Percentiles rank a stretch among this genome's conserved stretches.
These are phyloP conservation scores for Xylaria sp. DNA, from an alignment of 2,329 filamentous ascomycete genomes.

Conservation along the genomic window DNA sequence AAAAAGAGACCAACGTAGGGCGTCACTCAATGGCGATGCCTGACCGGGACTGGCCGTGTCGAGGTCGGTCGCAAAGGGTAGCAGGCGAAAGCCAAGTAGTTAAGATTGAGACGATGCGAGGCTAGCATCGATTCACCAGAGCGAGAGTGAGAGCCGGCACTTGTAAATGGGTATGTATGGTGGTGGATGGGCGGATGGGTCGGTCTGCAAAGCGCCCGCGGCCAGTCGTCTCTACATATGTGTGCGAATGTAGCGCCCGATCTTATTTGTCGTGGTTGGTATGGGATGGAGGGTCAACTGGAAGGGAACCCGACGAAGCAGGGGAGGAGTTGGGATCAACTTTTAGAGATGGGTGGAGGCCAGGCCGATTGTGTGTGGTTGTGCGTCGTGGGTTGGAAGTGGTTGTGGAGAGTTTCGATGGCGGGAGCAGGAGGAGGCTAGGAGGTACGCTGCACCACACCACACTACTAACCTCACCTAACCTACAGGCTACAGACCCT, in stretches of 20 bases:
- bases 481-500: background rate
- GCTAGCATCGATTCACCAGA: constrained; percentile 27
- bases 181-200: constrained; percentile 5
- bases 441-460: background rate
- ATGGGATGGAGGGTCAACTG: constrained; percentile 15
- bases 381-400: constrained; percentile 24
- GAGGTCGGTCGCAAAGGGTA: constrained; percentile 15
- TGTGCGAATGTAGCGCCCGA: constrained; percentile 20
- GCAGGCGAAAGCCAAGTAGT: constrained; percentile 10
- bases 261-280: constrained; percentile 1
- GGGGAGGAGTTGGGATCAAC: constrained; percentile 18
- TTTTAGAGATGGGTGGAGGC: constrained; percentile 27
- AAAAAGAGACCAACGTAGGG: constrained; percentile 6
- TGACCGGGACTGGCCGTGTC: background rate
- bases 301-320: constrained; percentile 8
- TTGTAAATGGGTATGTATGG: constrained; percentile 2
- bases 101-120: constrained; percentile 22
- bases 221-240: constrained; percentile 16
- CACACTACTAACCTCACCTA: background rate
- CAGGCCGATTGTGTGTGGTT: constrained; percentile 24
- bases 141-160: constrained; percentile 18
- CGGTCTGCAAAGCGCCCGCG: constrained; percentile 16
- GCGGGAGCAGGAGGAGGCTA: constrained; percentile 12
- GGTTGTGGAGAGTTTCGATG: constrained; percentile 20
- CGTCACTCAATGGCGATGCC: constrained; percentile 7